Percentiles rank a stretch among this genome's conserved stretches.
These are phyloP conservation scores for Boletus rufocinnamomeus DNA, from an alignment of 768 basidiomycete genomes.

Conservation along the genomic window DNA sequence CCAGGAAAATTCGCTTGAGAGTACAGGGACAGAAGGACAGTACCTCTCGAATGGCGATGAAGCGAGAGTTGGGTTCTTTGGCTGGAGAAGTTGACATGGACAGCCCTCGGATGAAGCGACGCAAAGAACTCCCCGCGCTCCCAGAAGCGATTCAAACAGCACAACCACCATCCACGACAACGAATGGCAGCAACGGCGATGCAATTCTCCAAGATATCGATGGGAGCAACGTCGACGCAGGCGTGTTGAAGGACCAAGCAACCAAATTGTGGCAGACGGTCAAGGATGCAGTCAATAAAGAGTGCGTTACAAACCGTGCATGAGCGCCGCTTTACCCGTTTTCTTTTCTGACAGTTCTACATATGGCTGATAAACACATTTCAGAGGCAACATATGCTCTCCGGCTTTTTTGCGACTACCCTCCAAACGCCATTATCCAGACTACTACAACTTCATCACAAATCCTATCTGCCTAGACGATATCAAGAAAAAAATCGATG, in stretches of 20 bases:
- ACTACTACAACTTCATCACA: constrained; percentile 82
- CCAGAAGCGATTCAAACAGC: constrained; percentile 42
- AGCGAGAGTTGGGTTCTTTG: constrained; percentile 50
- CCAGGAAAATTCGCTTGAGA: constrained; percentile 31
- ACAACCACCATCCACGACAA: constrained; percentile 33
- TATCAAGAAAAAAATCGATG: constrained; percentile 78
- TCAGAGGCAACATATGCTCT: constrained; percentile 65
- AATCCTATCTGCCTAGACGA: constrained; percentile 86
- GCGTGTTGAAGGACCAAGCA: constrained; percentile 61
- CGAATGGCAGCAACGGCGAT: constrained; percentile 31
- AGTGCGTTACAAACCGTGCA: constrained; percentile 66
- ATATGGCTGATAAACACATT: constrained; percentile 32
- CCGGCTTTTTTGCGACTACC: constrained; percentile 69
- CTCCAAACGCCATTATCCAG: constrained; percentile 72
- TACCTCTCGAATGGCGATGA: constrained; percentile 42
- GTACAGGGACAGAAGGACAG: constrained; percentile 15
- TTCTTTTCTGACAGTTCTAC: constrained; percentile 43
- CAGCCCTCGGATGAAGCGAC: constrained; percentile 52
- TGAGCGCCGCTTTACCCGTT: constrained; percentile 40
- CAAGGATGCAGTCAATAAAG: constrained; percentile 83
- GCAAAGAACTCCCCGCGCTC: constrained; percentile 43
- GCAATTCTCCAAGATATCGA: constrained; percentile 23
- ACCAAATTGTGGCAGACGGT: constrained; percentile 74
- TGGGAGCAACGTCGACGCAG: constrained; percentile 26
- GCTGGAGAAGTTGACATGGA: constrained; percentile 43